A percentile compares a stretch with the other conserved stretches of the same genome.
Evolutionary conservation across 495 filamentous ascomycete genomes (phyloP).

Genomic region (Penicillium goetzii): DNA sequence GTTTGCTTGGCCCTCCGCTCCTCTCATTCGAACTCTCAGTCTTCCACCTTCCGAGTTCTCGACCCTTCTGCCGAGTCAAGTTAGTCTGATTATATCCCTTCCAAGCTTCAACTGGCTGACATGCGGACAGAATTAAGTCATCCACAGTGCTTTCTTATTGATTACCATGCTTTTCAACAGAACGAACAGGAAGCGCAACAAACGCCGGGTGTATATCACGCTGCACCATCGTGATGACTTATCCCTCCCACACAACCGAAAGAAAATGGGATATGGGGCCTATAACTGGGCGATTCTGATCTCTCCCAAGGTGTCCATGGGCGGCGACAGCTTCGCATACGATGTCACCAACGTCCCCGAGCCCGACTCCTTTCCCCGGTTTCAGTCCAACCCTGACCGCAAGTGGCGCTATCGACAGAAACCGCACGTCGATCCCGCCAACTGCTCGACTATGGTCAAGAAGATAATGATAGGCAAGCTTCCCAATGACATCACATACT

Average conservation of each 20-base stretch:
- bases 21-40: neutral
- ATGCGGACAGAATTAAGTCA: neutral
- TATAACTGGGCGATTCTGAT: constrained; percentile 21
- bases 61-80: neutral
- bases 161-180: neutral
- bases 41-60: neutral
- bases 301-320: constrained; percentile 4
- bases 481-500: constrained; percentile 3
- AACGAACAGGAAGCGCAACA: neutral
- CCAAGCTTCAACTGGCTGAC: neutral
- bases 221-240: constrained; percentile 17
- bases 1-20: neutral
- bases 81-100: neutral
- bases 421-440: constrained; percentile 12
- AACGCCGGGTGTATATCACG: constrained; percentile 16
- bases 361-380: constrained; percentile 12
- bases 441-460: constrained; percentile 13
- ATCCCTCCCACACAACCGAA: constrained; percentile 10
- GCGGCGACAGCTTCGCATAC: constrained; percentile 16
- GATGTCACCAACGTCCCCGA: constrained; percentile 23
- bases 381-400: constrained; percentile 12
- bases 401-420: constrained; percentile 24
- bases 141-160: neutral
- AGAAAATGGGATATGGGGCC: constrained; percentile 10
- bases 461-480: constrained; percentile 27